Evolutionary conservation across 768 basidiomycete species (phyloP), one percentile per base, ranked within the genome.

Genomic region (Auriscalpium vulgare): DNA sequence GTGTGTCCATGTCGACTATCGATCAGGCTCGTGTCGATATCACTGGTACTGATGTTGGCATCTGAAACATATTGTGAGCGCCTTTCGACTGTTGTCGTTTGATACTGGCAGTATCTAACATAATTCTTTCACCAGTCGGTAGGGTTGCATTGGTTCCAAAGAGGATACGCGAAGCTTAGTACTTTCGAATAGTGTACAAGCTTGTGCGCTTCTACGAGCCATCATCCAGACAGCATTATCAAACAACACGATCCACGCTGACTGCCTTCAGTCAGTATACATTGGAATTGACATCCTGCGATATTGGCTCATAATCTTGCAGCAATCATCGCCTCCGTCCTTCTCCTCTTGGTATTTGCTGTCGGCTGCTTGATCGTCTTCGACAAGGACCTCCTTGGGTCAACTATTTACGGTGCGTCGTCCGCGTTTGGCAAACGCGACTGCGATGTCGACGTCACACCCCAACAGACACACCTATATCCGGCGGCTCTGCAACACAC

Each of bases 361-460:
- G 78, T 92, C 34, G 91, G 91, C 52, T 93, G 91, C 67, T 88
- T 88, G 73, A 67, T 76, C 36, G 90, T 92, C 73, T 93, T 93
- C 65, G 85, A 88, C 69, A 81, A 81, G 66, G 91, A 91, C n/a
- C 72, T 93, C 17, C 74, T 77, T 54, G 69, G 77, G 14, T 84
- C 88, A 50, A 93, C 92, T 74, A 76, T 79, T 59, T 78, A 84
- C 63, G 81, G 90, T 92, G 70, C 78, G 87, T 76, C 66, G 13
- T 69, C 71, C 29, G 29, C 29, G 4, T 4, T 29, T 7, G 29
- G 29, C 29, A 5, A 7, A 29, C 29, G 23, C 58, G 57, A 63
- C 47, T 47, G 56, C 57, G 16, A 43, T 48, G 13, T 16, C 17
- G 19, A 3, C 1, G 2, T 57, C 47, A 49, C 59, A n/a, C 11